phyloP scores from a whole-genome alignment of 75 land plant genomes.

The Larix kaempferi region DNA sequence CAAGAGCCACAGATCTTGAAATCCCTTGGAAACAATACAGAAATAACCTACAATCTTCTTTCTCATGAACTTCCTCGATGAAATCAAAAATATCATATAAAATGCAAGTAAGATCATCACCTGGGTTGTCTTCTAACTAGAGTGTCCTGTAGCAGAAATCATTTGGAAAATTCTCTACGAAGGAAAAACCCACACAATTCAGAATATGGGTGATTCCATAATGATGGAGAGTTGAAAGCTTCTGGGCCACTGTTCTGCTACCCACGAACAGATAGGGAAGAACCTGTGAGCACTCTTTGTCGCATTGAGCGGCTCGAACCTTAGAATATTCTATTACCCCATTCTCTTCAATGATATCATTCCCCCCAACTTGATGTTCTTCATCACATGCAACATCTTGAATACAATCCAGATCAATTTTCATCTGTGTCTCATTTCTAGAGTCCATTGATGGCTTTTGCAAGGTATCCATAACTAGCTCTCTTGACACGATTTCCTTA shows the following conservation, averaged over 20 bases:
- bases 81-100: slow-evolving; percentile 40
- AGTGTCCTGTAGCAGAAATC: slow-evolving; percentile 38
- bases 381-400: not conserved
- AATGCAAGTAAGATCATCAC: slow-evolving; percentile 39
- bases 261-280: slow-evolving; percentile 33
- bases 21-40: slow-evolving; percentile 55
- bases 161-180: slow-evolving; percentile 29
- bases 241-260: slow-evolving; percentile 38
- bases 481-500: not conserved
- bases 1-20: slow-evolving; percentile 39
- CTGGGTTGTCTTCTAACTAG: slow-evolving; percentile 40
- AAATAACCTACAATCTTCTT: slow-evolving; percentile 31
- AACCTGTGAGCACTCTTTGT: slow-evolving; percentile 7
- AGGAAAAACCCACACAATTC: slow-evolving; percentile 47
- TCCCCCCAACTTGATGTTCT: not conserved
- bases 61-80: slow-evolving; percentile 34
- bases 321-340: not conserved
- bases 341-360: not conserved
- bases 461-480: not conserved
- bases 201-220: slow-evolving; percentile 44
- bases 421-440: not conserved
- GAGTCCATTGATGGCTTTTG: too few species aligned
- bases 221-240: slow-evolving; percentile 19
- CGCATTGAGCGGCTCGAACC: not conserved
- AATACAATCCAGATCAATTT: not conserved